Percentiles rank a stretch among this genome's conserved stretches.
Evolutionary conservation across 208 protist genomes (phyloP).

Genomic region (Trypanosoma melophagium): DNA sequence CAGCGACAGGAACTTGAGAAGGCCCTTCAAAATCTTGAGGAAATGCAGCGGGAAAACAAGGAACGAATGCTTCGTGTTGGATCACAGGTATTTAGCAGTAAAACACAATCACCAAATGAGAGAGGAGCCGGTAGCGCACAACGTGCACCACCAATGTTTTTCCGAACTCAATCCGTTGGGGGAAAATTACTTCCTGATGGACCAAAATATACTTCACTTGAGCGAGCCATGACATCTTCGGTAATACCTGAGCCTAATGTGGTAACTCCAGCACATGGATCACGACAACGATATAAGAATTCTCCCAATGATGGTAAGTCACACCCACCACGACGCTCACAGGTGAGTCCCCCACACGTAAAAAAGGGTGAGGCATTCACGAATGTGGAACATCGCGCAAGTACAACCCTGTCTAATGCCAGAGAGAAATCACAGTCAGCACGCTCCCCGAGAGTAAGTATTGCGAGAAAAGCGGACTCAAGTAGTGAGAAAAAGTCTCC

Average conservation of each 20-base stretch:
- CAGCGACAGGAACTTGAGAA: constrained; percentile 40
- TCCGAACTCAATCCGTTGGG: constrained; percentile 16
- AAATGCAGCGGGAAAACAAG: constrained; percentile 77
- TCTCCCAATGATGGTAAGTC: neutral
- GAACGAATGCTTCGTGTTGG: constrained; percentile 40
- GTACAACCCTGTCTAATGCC: too few species aligned
- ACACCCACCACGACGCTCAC: neutral
- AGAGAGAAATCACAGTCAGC: too few species aligned
- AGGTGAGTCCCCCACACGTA: neutral
- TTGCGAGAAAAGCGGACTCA: too few species aligned
- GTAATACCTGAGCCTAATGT: constrained; percentile 18
- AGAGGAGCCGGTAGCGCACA: neutral
- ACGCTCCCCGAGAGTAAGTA: too few species aligned
- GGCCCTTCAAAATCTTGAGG: constrained; percentile 50
- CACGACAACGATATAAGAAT: neutral
- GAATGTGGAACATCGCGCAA: neutral
- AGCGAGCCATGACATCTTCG: constrained; percentile 25
- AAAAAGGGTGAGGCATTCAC: neutral
- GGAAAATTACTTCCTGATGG: neutral
- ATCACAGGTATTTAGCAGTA: constrained; percentile 8
- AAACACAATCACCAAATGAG: neutral
- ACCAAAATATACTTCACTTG: neutral
- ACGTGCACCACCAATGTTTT: neutral
- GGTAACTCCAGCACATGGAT: neutral
- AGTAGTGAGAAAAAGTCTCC: too few species aligned